A percentile compares a stretch with the other conserved stretches of the same genome.
These are phyloP conservation scores for Paecilomyces formosus DNA, from an alignment of 2,329 filamentous ascomycete genomes.

Conservation along the genomic window DNA sequence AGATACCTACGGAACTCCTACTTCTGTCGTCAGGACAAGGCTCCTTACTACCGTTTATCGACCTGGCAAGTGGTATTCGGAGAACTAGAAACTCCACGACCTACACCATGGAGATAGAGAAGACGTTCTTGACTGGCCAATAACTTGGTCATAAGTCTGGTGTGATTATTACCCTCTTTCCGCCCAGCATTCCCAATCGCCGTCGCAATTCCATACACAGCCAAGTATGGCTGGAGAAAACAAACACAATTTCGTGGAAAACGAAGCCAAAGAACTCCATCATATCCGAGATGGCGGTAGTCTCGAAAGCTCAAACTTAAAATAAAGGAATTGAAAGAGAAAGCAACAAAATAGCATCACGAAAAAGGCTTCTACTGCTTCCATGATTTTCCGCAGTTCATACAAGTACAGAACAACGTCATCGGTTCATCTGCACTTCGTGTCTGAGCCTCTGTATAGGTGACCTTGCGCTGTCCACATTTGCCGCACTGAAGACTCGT, in stretches of 20 bases:
- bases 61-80: neutral
- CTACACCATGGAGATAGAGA: neutral
- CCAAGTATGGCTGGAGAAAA: neutral
- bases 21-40: neutral
- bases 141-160: neutral
- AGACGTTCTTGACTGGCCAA: neutral
- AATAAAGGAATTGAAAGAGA: conserved; percentile 2
- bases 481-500: conserved; percentile 82
- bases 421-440: conserved; percentile 86
- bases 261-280: conserved; percentile 3
- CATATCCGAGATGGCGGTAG: conserved; percentile 2
- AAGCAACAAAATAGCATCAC: conserved; percentile 6
- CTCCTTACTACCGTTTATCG: neutral
- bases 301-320: conserved; percentile 4
- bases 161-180: neutral
- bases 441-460: conserved; percentile 94
- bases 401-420: conserved; percentile 42
- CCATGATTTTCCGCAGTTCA: conserved; percentile 43
- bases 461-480: conserved; percentile 89
- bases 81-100: neutral
- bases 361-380: conserved; percentile 21
- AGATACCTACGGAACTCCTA: neutral
- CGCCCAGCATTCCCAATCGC: neutral
- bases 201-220: neutral
- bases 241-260: neutral